Base-by-base conservation (phyloP, 2,329 filamentous ascomycete genomes). In the Verticillium albo-atrum region DNA sequence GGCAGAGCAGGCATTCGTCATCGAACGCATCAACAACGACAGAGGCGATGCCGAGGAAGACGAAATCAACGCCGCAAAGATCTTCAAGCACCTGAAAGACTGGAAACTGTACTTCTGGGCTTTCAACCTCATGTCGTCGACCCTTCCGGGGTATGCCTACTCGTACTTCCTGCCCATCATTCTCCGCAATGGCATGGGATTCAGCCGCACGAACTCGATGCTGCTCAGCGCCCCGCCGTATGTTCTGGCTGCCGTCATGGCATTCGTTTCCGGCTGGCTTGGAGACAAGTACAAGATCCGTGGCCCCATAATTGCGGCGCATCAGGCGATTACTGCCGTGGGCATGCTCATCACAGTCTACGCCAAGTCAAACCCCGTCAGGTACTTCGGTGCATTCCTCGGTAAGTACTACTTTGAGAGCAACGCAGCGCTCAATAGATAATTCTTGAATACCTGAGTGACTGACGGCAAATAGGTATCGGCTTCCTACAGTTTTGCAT, bases 131-230 rank as follows among this genome's bases (percentile, higher is more conserved):
- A 58, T 72, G 63, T 64, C 66, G 27, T 70, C 66, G 58, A 71
- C 66, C 56, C 65, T 65, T 34, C 67, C 70, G 1, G 66, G 67
- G 5, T 75, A 74, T 58, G 69, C 70, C 2, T 73, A 70, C 60
- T 66, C 65, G 54, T 74, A 74, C 58, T 75, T 76, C 64, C 66
- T 74, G 4, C 73, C 74, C 3, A 70, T 75, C 56, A 74, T 75
- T 52, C 64, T 76, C 10, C 68, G 65, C 14, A 63, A 65, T 6
- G 70, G 72, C 6, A 71, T 77, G 67, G 73, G 73, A 1, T 75
- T 71, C 60, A 69, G 65, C 15, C 68, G 65, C 6, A 69, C 66
- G 0, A 61, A 72, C 56, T 64, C 67, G 6, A 73, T 75, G 57
- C 61, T 66, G 15, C 63, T 71, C 6, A 62, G 58, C 10, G 65